Evolutionary conservation across 805 yeast genomes (phyloP).

Genomic region (Yamadazyma kitorensis): DNA sequence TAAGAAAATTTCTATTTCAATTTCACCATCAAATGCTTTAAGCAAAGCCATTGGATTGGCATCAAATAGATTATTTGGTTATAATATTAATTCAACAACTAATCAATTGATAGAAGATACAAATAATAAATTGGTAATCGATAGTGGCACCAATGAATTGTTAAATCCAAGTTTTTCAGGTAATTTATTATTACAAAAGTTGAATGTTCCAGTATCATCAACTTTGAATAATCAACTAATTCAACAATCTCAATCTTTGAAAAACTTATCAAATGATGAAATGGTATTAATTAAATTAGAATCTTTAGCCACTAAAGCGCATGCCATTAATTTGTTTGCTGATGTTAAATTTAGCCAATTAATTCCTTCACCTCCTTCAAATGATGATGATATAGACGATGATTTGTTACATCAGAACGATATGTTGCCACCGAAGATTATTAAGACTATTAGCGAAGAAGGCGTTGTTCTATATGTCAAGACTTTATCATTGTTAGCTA

Average conservation of each 20-base stretch:
- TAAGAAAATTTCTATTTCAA: slow-evolving; percentile 63
- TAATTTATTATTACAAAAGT: slow-evolving; percentile 32
- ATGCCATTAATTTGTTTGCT: slow-evolving; percentile 84
- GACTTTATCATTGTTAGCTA: slow-evolving; percentile 75
- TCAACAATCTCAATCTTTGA: slow-evolving; percentile 19
- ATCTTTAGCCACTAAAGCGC: slow-evolving; percentile 81
- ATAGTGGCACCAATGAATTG: slow-evolving; percentile 18
- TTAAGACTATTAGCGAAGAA: slow-evolving; percentile 70
- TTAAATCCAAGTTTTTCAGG: slow-evolving; percentile 34
- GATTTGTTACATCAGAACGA: slow-evolving; percentile 37
- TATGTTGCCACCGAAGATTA: slow-evolving; percentile 54
- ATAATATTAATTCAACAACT: slow-evolving; percentile 1
- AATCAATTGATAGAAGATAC: slow-evolving; percentile 6
- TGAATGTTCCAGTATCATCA: slow-evolving; percentile 28
- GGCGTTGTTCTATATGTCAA: slow-evolving; percentile 84
- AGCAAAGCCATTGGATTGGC: slow-evolving; percentile 86
- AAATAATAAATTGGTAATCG: slow-evolving; percentile 2
- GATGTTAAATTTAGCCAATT: slow-evolving; percentile 87
- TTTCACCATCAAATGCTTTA: slow-evolving; percentile 83
- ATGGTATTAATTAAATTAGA: slow-evolving; percentile 52
- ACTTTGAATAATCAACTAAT: slow-evolving; percentile 15
- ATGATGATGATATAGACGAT: slow-evolving; percentile 33
- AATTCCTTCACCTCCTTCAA: slow-evolving; percentile 67
- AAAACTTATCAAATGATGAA: slow-evolving; percentile 28
- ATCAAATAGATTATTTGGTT: slow-evolving; percentile 80